These are phyloP conservation scores for Fragaria ananassa DNA, from an alignment of 306 rosid genomes.

Conservation along the genomic window DNA sequence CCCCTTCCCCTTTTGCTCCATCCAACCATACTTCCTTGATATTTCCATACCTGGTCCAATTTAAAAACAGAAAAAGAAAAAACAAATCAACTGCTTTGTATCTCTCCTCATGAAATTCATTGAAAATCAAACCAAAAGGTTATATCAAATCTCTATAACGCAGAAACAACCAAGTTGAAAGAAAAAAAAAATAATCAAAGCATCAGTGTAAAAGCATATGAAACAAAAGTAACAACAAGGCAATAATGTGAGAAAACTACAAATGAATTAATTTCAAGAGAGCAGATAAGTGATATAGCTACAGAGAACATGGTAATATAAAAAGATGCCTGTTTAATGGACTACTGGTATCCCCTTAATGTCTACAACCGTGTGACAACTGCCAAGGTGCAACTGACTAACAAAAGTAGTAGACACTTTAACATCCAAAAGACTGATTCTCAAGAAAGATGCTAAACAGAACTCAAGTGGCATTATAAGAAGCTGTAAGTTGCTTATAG, in stretches of 20 bases:
- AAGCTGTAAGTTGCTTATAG: background rate
- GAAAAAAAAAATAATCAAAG: background rate
- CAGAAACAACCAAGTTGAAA: background rate
- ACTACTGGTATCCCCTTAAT: background rate
- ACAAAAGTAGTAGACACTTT: background rate
- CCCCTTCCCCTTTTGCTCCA: slow-evolving; percentile 82
- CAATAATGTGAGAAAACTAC: background rate
- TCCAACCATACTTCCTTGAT: slow-evolving; percentile 67
- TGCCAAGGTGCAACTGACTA: background rate
- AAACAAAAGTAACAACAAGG: background rate
- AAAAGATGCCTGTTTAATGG: background rate
- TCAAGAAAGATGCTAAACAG: background rate
- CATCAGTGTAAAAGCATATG: background rate
- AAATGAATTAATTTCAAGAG: background rate
- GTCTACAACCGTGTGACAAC: too few relatives aligned
- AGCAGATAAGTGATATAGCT: background rate
- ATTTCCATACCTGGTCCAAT: slow-evolving; percentile 64
- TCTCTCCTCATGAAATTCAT: background rate
- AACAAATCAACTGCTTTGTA: background rate
- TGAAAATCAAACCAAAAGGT: background rate
- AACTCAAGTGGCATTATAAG: background rate
- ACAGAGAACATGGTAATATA: background rate
- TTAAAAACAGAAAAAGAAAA: background rate
- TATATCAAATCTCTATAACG: background rate
- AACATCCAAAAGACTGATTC: background rate